phyloP scores from a whole-genome alignment of 2,329 filamentous ascomycete species.

The Penicillium psychrosexuale region DNA sequence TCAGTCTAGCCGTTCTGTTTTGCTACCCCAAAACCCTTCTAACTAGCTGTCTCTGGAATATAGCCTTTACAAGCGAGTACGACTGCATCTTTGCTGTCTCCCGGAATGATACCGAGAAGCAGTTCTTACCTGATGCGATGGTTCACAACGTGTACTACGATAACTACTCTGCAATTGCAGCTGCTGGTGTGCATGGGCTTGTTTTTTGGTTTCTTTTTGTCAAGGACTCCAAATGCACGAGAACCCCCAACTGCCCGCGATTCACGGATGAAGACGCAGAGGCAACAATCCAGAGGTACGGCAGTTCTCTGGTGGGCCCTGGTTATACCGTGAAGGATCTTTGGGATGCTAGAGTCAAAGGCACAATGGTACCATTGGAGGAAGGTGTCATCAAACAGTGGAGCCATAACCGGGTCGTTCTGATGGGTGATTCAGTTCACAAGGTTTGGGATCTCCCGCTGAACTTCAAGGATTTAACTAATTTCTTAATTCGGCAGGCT shows the following conservation, averaged over 20 bases:
- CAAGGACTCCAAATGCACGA: conserved; percentile 8
- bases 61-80: conserved; percentile 21
- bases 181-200: conserved; percentile 11
- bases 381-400: conserved; percentile 17
- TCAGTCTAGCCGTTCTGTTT: not conserved
- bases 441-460: conserved; percentile 15
- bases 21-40: not conserved
- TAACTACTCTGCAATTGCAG: conserved; percentile 13
- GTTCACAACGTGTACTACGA: conserved; percentile 15
- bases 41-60: not conserved
- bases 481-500: conserved; percentile 1
- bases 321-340: conserved; percentile 20
- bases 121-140: conserved; percentile 8
- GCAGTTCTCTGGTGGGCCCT: conserved; percentile 12
- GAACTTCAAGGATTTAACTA: not conserved
- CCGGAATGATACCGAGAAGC: not conserved
- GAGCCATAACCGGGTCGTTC: conserved; percentile 15
- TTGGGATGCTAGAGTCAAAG: conserved; percentile 16
- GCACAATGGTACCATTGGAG: conserved; percentile 16
- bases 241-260: conserved; percentile 10
- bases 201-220: conserved; percentile 22
- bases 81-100: conserved; percentile 26
- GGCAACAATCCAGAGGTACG: conserved; percentile 8
- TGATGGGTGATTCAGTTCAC: conserved; percentile 20
- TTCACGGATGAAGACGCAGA: conserved; percentile 16